These are phyloP conservation scores for Begonia peltatifolia DNA, from an alignment of 306 rosid species.

Conservation along the genomic window DNA sequence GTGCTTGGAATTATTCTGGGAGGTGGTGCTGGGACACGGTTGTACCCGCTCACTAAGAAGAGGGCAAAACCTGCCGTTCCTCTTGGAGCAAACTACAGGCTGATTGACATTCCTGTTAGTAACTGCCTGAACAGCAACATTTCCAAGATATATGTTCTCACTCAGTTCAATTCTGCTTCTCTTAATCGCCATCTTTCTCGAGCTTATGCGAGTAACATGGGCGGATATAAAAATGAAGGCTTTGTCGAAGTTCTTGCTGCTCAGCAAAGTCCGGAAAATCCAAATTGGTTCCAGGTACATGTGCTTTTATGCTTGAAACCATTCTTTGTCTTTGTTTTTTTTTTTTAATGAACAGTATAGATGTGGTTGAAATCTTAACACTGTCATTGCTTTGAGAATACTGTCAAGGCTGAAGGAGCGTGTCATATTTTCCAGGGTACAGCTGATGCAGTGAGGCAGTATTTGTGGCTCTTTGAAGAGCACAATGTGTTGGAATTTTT, in stretches of 20 bases:
- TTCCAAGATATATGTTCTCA: constrained; percentile 88
- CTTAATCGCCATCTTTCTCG: constrained; percentile 95
- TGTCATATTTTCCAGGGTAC: constrained; percentile 45
- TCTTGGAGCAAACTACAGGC: constrained; percentile 90
- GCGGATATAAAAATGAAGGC: constrained; percentile 92
- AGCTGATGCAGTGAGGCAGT: constrained; percentile 96
- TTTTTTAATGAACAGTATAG: no score
- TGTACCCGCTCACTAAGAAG: constrained; percentile 93
- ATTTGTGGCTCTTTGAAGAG: constrained; percentile 91
- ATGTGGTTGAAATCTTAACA: no score
- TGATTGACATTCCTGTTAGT: constrained; percentile 95
- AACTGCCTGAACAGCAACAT: constrained; percentile 89
- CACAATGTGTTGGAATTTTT: constrained; percentile 87
- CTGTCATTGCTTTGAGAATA: no score
- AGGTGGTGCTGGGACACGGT: constrained; percentile 96
- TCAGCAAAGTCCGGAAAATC: constrained; percentile 98
- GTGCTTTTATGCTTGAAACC: neutral
- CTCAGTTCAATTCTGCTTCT: constrained; percentile 95
- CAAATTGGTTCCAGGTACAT: constrained; percentile 93
- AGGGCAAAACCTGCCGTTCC: constrained; percentile 98
- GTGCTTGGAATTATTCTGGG: constrained; percentile 89
- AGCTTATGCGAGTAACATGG: constrained; percentile 93
- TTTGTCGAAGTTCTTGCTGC: constrained; percentile 99
- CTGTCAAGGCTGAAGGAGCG: no score
- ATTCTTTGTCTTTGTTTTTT: constrained; percentile 2